Evolutionary conservation across 148 eudicot species (phyloP).

Genomic region (Chenopodium album): DNA sequence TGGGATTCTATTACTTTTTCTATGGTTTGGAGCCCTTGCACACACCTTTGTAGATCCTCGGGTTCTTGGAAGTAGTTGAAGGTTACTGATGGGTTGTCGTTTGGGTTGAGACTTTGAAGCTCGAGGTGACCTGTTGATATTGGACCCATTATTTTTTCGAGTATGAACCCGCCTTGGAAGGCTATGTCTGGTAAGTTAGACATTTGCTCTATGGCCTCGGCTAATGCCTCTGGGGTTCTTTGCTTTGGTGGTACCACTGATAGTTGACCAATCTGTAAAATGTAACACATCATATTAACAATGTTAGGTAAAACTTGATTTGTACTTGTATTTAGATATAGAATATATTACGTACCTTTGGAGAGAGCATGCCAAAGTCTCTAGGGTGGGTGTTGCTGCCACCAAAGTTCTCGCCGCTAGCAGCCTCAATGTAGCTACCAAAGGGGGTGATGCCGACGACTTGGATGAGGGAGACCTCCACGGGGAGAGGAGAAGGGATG

Average conservation of each 20-base stretch:
- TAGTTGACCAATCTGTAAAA: conserved; percentile 78
- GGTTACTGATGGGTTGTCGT: conserved; percentile 67
- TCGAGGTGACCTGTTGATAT: conserved; percentile 65
- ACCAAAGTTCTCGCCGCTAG: conserved; percentile 68
- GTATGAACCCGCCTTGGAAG: conserved; percentile 80
- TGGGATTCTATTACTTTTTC: conserved; percentile 50
- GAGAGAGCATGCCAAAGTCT: conserved; percentile 88
- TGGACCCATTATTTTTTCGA: conserved; percentile 81
- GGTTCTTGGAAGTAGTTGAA: conserved; percentile 86
- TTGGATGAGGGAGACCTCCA: conserved; percentile 78
- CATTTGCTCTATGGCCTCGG: conserved; percentile 59
- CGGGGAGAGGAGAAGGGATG: conserved; percentile 74
- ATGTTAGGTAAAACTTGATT: no score
- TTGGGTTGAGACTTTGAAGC: conserved; percentile 49
- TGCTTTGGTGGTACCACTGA: conserved; percentile 75
- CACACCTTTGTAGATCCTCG: conserved; percentile 64
- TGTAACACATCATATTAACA: not conserved
- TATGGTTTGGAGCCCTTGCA: conserved; percentile 53
- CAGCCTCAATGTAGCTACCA: conserved; percentile 88
- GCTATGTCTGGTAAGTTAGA: conserved; percentile 43
- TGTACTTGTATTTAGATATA: no score
- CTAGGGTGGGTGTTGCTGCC: conserved; percentile 22
- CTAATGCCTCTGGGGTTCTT: conserved; percentile 75
- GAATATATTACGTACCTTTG: conserved; percentile 47
- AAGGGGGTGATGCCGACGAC: conserved; percentile 74